Conservation (phyloP, 441 rosid genomes). For the Aleurites moluccanus region DNA sequence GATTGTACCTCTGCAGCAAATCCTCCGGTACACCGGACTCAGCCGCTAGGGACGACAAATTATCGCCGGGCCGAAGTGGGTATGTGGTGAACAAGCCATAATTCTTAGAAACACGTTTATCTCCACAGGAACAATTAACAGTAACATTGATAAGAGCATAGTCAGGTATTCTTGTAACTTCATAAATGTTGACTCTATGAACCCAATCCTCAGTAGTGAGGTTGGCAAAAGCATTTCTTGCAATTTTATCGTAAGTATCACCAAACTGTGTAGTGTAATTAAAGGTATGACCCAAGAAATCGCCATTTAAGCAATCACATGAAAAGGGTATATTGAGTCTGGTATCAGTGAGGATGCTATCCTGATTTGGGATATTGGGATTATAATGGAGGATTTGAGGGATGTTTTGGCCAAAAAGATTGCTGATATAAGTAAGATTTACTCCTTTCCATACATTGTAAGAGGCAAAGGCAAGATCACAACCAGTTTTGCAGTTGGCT, state of each 20-base stretch:
- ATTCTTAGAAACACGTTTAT: slow-evolving; percentile 36
- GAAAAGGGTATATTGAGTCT: slow-evolving; percentile 54
- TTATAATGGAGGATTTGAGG: slow-evolving; percentile 35
- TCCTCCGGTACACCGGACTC: slow-evolving; percentile 26
- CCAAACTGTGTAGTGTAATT: slow-evolving; percentile 22
- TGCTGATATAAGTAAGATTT: slow-evolving; percentile 39
- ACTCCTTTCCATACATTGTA: slow-evolving; percentile 42
- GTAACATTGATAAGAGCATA: slow-evolving; percentile 41
- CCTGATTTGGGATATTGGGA: slow-evolving; percentile 28
- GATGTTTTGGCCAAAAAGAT: slow-evolving; percentile 20
- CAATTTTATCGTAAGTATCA: slow-evolving; percentile 42
- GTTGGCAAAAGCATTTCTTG: slow-evolving; percentile 34
- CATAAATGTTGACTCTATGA: slow-evolving; percentile 31
- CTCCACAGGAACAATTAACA: slow-evolving; percentile 64
- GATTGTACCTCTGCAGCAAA: slow-evolving; percentile 41
- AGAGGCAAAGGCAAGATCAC: slow-evolving; percentile 51
- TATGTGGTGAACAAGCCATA: slow-evolving; percentile 54
- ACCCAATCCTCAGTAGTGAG: slow-evolving; percentile 43
- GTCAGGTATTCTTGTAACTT: slow-evolving; percentile 32
- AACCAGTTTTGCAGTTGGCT: slow-evolving; percentile 43
- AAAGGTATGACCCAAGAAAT: slow-evolving; percentile 46
- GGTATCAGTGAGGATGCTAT: slow-evolving; percentile 9
- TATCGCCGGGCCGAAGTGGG: slow-evolving; percentile 46
- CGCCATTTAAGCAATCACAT: slow-evolving; percentile 42
- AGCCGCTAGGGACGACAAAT: slow-evolving; percentile 30